phyloP scores from a whole-genome alignment of 441 rosid genomes.

The Croton setiger region DNA sequence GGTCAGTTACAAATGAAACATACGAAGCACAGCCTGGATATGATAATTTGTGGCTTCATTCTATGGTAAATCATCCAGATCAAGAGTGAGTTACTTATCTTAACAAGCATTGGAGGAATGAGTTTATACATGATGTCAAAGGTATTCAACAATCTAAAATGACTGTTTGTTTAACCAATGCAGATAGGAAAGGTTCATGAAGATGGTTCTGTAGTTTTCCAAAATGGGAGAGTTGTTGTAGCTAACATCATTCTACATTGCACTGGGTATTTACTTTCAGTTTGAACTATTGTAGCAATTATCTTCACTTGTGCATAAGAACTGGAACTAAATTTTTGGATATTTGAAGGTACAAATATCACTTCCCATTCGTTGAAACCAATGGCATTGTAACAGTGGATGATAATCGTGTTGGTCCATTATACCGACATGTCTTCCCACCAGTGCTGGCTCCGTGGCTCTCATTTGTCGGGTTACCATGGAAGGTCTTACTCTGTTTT shows the following conservation, averaged over 20 bases:
- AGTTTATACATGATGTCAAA: constrained; percentile 2
- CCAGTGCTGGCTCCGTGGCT: constrained; percentile 61
- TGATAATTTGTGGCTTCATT: constrained; percentile 64
- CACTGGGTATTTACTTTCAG: constrained; percentile 51
- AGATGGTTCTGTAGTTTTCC: constrained; percentile 60
- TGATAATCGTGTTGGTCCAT: constrained; percentile 65
- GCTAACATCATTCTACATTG: constrained; percentile 71
- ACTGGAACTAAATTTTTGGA: neutral
- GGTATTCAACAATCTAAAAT: constrained; percentile 19
- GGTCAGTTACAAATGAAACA: constrained; percentile 48
- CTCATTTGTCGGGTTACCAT: constrained; percentile 77
- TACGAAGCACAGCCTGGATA: constrained; percentile 41
- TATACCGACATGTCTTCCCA: constrained; percentile 73
- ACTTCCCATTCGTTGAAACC: constrained; percentile 63
- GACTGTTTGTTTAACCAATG: constrained; percentile 24
- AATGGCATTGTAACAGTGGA: constrained; percentile 51
- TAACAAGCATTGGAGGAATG: neutral
- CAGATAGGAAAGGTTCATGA: constrained; percentile 47
- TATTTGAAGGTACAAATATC: constrained; percentile 52
- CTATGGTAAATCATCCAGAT: constrained; percentile 50
- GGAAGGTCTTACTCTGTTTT: constrained; percentile 42
- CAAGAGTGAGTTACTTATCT: constrained; percentile 9
- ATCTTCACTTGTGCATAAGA: neutral
- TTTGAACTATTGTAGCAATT: neutral
- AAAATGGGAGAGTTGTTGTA: constrained; percentile 43